These are phyloP conservation scores for Phascolomyces articulosus DNA, from an alignment of 371 early-diverging fungal species.

Conservation along the genomic window DNA sequence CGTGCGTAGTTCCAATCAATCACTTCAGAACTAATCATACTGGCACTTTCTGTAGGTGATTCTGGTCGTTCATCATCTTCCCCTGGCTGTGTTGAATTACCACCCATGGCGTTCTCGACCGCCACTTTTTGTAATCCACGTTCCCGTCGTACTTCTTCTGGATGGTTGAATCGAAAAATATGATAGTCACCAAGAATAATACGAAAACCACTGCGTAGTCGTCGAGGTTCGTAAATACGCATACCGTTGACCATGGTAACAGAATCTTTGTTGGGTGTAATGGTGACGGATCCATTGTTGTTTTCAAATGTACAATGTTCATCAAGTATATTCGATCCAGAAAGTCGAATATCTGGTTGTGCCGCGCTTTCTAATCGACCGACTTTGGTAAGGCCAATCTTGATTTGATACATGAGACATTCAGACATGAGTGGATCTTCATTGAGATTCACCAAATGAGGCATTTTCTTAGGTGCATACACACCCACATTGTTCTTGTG, in stretches of 20 bases:
- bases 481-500: slow-evolving; percentile 80
- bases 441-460: slow-evolving; percentile 89
- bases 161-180: slow-evolving; percentile 87
- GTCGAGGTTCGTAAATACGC: slow-evolving; percentile 61
- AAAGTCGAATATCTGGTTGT: slow-evolving; percentile 69
- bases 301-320: slow-evolving; percentile 83
- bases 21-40: slow-evolving; percentile 40
- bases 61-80: slow-evolving; percentile 56
- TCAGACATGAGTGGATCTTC: slow-evolving; percentile 93
- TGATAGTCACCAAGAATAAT: slow-evolving; percentile 83
- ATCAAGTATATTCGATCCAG: slow-evolving; percentile 70
- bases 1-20: slow-evolving; percentile 87
- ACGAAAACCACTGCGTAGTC: slow-evolving; percentile 77
- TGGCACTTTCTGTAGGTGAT: slow-evolving; percentile 50
- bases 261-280: slow-evolving; percentile 65
- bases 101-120: slow-evolving; percentile 14
- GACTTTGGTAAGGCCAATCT: slow-evolving; percentile 76
- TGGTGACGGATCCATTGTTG: slow-evolving; percentile 58
- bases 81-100: not conserved
- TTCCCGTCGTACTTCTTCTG: slow-evolving; percentile 80
- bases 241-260: slow-evolving; percentile 82
- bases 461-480: slow-evolving; percentile 79
- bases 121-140: slow-evolving; percentile 47
- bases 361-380: slow-evolving; percentile 54
- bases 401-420: slow-evolving; percentile 87